Percentiles rank a stretch among this genome's conserved stretches.
phyloP scores from a whole-genome alignment of 1,284 basidiomycete genomes.

The Apiotrichum domesticum region DNA sequence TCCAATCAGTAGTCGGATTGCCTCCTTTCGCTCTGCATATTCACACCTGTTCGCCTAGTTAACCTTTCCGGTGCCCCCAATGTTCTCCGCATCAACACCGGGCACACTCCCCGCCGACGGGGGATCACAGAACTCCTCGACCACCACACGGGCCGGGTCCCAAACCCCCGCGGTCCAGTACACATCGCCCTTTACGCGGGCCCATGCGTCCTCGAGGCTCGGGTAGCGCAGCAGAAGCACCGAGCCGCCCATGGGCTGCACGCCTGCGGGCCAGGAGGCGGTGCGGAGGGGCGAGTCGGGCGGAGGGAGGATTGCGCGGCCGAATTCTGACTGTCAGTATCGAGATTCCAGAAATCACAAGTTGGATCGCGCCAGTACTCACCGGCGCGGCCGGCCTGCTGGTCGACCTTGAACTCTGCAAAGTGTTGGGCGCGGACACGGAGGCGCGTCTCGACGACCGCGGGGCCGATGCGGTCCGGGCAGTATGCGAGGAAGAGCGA shows the following conservation, averaged over 20 bases:
- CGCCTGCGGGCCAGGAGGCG: conserved; percentile 21
- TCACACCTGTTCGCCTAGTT: not conserved
- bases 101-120: conserved; percentile 9
- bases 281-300: conserved; percentile 18
- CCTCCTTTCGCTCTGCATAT: not conserved
- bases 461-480: conserved; percentile 25
- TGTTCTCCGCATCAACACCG: conserved; percentile 1
- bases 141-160: conserved; percentile 33
- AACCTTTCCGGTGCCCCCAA: not conserved
- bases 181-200: conserved; percentile 35
- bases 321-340: conserved; percentile 23
- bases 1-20: too few species aligned
- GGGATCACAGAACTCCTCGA: conserved; percentile 33
- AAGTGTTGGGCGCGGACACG: conserved; percentile 34
- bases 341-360: too few species aligned
- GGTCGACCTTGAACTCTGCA: conserved; percentile 25
- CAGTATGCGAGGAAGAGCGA: conserved; percentile 41
- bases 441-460: conserved; percentile 29
- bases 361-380: not conserved
- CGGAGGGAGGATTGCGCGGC: conserved; percentile 26
- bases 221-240: conserved; percentile 36
- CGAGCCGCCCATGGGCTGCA: conserved; percentile 37
- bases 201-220: conserved; percentile 31
- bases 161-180: conserved; percentile 44
- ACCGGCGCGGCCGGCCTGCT: conserved; percentile 25